Evolutionary conservation across 176 grass and related monocot genomes (phyloP), one percentile per base, ranked within the genome.

Genomic region (Areca catechu): DNA sequence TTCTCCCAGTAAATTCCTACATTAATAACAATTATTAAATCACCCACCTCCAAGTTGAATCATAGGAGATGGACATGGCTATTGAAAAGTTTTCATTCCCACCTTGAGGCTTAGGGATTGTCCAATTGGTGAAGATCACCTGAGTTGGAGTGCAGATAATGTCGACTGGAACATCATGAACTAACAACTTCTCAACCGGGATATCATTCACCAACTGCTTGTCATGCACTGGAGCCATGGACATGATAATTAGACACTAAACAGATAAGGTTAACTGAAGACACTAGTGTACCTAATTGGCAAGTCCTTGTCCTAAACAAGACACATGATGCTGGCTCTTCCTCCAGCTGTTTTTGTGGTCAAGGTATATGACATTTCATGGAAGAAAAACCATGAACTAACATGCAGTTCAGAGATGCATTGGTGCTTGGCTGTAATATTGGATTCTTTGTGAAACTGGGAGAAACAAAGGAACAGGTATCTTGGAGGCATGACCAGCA

Each of bases 1-100:
- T 90, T 96, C 55, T 96, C 86, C 86, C 86, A 96, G 70, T 96
- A 96, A 67, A 96, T 90, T 37, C 83, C 91, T 95, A 52, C 48
- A 68, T 37, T 49, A 17, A 6, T 27, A 56, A 10, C 15, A 43
- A 30, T 15, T 67, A 29, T 55, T 37, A 37, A 18, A 34, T 37
- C 4, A 56, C 3, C 15, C 23, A 51, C 12, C 48, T 67, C 15
- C 23, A 55, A 47, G 21, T 4, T 55, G n/a, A 21, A 55, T 43
- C 10, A 43, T 5, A 43, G 6, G 7, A 43, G 2, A 43, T 2
- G 10, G 34, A 43, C 34, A 43, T 43, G 34, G 34, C 7, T 43
- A 9, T 14, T 43, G 34, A 14, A 10, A 43, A 43, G 7, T 43
- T 43, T 43, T 10, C 1, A 43, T 5, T 55, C 15, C 62, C 27